Conservation (phyloP, 2,329 filamentous ascomycete species). For the Calonectria pseudoturangicola region DNA sequence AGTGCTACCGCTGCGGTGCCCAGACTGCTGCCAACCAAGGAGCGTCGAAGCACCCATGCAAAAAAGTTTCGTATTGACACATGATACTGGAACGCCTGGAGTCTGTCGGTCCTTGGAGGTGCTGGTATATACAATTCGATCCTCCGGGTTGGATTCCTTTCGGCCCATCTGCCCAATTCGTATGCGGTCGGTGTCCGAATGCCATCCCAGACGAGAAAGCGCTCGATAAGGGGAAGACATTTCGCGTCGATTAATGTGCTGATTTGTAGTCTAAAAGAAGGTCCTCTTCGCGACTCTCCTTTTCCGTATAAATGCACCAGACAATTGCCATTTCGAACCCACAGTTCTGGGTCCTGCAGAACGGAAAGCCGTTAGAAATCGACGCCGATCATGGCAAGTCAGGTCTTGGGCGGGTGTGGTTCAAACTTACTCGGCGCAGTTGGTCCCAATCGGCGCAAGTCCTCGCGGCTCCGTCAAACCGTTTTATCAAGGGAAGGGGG, state of each 20-base stretch:
- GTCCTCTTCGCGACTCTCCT: conserved; percentile 78
- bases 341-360: conserved; percentile 81
- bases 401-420: neutral
- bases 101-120: conserved; percentile 71
- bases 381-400: neutral
- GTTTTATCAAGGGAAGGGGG: conserved; percentile 59
- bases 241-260: conserved; percentile 72
- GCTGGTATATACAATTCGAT: conserved; percentile 83
- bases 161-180: conserved; percentile 59
- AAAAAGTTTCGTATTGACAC: conserved; percentile 84
- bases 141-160: conserved; percentile 55
- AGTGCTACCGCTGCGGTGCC: conserved; percentile 78
- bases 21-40: conserved; percentile 80
- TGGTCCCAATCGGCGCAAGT: conserved; percentile 67
- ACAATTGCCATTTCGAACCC: conserved; percentile 80
- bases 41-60: conserved; percentile 79
- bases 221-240: conserved; percentile 77
- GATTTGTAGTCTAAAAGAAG: conserved; percentile 81
- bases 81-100: conserved; percentile 77
- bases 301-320: conserved; percentile 80
- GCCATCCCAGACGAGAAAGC: conserved; percentile 64
- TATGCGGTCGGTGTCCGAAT: conserved; percentile 49
- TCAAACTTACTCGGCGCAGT: conserved; percentile 65
- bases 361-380: neutral
- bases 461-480: conserved; percentile 71